phyloP scores from a whole-genome alignment of 1,284 basidiomycete species.

The Anthracocystis panici-leucophaei region DNA sequence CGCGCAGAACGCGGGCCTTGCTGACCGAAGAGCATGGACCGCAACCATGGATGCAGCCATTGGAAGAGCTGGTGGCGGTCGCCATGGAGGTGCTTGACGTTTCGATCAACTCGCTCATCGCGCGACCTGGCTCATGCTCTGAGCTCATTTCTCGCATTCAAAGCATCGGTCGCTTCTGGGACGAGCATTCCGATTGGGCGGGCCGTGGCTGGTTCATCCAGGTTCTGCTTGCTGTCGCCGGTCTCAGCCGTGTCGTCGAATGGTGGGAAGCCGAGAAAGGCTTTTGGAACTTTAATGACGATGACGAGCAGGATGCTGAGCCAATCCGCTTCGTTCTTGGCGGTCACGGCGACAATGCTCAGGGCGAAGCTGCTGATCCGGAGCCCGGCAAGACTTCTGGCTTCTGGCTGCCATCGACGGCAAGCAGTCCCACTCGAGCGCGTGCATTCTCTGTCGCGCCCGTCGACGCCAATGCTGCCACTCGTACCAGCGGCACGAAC shows the following conservation, averaged over 20 bases:
- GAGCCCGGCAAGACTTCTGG: constrained; percentile 16
- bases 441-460: constrained; percentile 30
- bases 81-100: constrained; percentile 96
- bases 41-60: constrained; percentile 76
- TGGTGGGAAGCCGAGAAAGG: constrained; percentile 99
- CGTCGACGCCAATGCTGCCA: constrained; percentile 5
- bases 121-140: constrained; percentile 85
- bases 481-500: constrained; percentile 46
- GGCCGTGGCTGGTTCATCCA: constrained; percentile 98
- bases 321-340: constrained; percentile 59
- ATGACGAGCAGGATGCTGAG: constrained; percentile 75
- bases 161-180: constrained; percentile 91
- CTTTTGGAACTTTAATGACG: constrained; percentile 99
- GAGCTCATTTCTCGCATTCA: constrained; percentile 90
- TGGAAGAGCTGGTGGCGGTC: constrained; percentile 91
- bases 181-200: constrained; percentile 97
- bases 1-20: constrained; percentile 51
- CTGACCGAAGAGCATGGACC: constrained; percentile 46
- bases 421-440: constrained; percentile 37
- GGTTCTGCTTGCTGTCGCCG: constrained; percentile 87
- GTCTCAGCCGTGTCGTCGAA: constrained; percentile 93
- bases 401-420: constrained; percentile 29
- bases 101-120: constrained; percentile 84
- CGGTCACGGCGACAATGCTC: constrained; percentile 24
- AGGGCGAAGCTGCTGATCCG: constrained; percentile 22